These are phyloP conservation scores for Cryphonectria parasitica DNA, from an alignment of 2,329 filamentous ascomycete genomes.

Conservation along the genomic window DNA sequence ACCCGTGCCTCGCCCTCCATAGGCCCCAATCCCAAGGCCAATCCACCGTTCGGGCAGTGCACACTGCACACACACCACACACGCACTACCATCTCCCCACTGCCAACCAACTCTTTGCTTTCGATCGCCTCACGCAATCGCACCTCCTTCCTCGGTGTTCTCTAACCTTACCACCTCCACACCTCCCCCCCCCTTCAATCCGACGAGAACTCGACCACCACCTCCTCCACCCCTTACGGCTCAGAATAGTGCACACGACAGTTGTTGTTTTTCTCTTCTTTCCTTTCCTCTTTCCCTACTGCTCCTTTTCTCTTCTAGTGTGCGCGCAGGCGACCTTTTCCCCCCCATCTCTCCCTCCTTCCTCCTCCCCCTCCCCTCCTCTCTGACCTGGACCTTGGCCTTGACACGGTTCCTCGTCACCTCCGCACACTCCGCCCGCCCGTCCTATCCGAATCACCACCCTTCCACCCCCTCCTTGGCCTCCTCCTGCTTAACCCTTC, in stretches of 20 bases:
- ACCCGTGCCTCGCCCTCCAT: conserved; percentile 5
- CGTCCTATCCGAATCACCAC: background rate
- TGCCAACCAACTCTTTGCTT: conserved; percentile 2
- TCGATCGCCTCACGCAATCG: conserved; percentile 7
- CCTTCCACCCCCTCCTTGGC: background rate
- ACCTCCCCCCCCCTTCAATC: conserved; percentile 4
- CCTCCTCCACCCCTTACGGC: conserved; percentile 30
- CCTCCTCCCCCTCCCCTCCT: conserved; percentile 18
- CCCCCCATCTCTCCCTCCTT: conserved; percentile 22
- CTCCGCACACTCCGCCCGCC: conserved; percentile 22
- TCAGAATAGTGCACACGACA: conserved; percentile 27
- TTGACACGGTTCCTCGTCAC: conserved; percentile 32
- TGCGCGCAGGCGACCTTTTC: conserved; percentile 32
- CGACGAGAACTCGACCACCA: conserved; percentile 8
- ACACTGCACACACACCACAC: background rate
- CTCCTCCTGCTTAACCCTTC: background rate
- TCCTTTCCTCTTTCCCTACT: conserved; percentile 40
- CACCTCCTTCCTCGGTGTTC: conserved; percentile 7
- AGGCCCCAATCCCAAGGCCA: background rate
- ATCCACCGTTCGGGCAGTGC: conserved; percentile 10
- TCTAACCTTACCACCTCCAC: conserved; percentile 29
- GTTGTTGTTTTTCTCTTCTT: conserved; percentile 31
- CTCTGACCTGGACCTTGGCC: conserved; percentile 37
- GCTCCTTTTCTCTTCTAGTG: conserved; percentile 45
- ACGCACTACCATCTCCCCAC: background rate